Base-by-base conservation (phyloP, 495 filamentous ascomycete species). In the Trichocladium uniseriatum region DNA sequence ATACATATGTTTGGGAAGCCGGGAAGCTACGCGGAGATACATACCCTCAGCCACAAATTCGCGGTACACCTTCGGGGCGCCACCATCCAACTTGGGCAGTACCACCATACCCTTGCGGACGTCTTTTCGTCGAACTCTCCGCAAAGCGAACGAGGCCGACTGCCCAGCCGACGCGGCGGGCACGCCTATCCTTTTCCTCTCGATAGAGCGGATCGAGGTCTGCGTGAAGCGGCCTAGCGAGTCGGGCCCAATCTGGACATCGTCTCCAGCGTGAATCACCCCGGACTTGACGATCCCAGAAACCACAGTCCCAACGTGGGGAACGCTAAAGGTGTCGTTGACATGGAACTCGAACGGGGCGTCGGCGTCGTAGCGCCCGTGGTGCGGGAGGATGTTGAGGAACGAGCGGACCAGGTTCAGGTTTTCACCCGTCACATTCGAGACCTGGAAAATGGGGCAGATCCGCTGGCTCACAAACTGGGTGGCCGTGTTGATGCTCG, bases 101-200 rank as follows among this genome's bases (percentile, higher is more conserved):
- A 97, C 91, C 0, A 98, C 92, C 94, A 97, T 97, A 19, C 92
- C 92, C 74, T 98, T 98, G 27, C 94, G 79, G 0, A 98, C 92
- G 61, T 98, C 94, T 69, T 92, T 94, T 19, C 92, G 71, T 21
- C 88, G 77, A 0, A 98, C 77, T 39, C 86, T 78, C 52, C 90
- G 86, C 41, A 98, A 63, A 2, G 92, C 92, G 57, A 98, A 95
- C 5, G 86, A 91, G 3, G 88, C 94, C 24, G 84, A 90, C 65
- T 97, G 92, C 0, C 92, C 92, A 0, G 92, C 92, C 36, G 86
- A 86, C 49, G 87, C 90, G 4, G 83, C 86, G 1, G 90, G 89
- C 2, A 95, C 94, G 19, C 79, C 77, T 48, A 97, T 94, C 7
- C 94, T 79, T 75, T 97, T 98, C 16, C 92, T 80, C 68, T 98